These are phyloP conservation scores for Tricholoma sp. DNA, from an alignment of 768 basidiomycete species.

Conservation along the genomic window DNA sequence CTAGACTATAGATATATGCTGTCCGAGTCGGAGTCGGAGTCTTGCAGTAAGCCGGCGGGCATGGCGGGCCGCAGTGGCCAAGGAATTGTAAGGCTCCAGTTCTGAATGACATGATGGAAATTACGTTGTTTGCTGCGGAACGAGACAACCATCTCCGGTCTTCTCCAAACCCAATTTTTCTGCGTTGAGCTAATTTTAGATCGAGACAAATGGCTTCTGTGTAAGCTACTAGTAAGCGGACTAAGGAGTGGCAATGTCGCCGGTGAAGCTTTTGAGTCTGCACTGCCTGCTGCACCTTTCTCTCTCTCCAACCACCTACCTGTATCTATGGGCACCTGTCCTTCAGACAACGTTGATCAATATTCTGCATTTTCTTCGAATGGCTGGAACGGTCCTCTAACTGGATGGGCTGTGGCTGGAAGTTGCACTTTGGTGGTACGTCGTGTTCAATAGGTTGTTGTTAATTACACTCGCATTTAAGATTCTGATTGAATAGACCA, in stretches of 20 bases:
- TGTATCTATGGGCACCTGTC: constrained; percentile 29
- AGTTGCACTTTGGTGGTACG: constrained; percentile 31
- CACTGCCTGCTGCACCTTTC: not conserved
- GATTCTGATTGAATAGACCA: constrained; percentile 34
- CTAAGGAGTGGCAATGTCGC: not conserved
- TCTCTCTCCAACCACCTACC: not conserved
- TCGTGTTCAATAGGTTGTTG: not conserved
- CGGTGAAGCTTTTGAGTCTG: not conserved
- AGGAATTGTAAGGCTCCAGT: too few relatives aligned
- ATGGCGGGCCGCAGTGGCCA: not conserved
- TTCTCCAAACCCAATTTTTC: not conserved
- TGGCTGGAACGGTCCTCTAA: constrained; percentile 50
- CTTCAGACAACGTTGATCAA: constrained; percentile 59
- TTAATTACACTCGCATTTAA: not conserved
- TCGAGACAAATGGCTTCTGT: not conserved
- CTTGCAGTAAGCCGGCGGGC: too few relatives aligned
- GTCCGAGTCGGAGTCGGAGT: too few relatives aligned
- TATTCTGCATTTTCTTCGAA: constrained; percentile 11
- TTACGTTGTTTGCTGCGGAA: too few relatives aligned
- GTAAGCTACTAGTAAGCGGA: not conserved
- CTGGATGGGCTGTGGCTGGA: constrained; percentile 64
- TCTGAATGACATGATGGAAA: not conserved
- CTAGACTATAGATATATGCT: too few relatives aligned
- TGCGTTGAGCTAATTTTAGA: not conserved
- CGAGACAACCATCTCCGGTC: not conserved